Conservation (phyloP, 2,329 filamentous ascomycete species). For the Trematosphaeria pertusa region DNA sequence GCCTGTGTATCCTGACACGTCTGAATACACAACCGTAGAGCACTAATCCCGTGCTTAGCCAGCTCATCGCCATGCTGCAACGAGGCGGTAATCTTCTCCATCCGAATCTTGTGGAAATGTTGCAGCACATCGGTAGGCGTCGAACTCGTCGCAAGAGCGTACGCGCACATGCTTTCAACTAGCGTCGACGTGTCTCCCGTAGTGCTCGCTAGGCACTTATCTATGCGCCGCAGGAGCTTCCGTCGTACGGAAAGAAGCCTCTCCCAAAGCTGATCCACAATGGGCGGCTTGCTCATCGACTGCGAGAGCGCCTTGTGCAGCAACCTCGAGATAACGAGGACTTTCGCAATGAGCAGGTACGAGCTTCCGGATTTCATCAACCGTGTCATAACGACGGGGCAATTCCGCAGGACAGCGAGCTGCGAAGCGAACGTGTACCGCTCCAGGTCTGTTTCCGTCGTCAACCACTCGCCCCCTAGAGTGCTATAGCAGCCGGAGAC, state of each 20-base stretch:
- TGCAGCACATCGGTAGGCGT: slow-evolving; percentile 79
- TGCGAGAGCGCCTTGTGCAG: slow-evolving; percentile 76
- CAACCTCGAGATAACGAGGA: slow-evolving; percentile 75
- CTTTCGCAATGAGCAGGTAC: slow-evolving; percentile 65
- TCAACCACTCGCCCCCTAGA: slow-evolving; percentile 21
- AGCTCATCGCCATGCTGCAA: slow-evolving; percentile 61
- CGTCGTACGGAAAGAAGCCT: slow-evolving; percentile 68
- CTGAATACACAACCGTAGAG: slow-evolving; percentile 75
- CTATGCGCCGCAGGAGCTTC: slow-evolving; percentile 70
- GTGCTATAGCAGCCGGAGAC: slow-evolving; percentile 13
- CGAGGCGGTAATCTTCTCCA: slow-evolving; percentile 69
- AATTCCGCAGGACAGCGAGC: slow-evolving; percentile 64
- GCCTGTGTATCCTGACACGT: slow-evolving; percentile 80
- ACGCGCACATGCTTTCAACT: slow-evolving; percentile 78
- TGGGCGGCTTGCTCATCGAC: slow-evolving; percentile 52
- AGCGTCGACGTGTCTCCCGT: slow-evolving; percentile 56
- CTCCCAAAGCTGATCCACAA: slow-evolving; percentile 69
- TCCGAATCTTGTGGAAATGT: slow-evolving; percentile 78
- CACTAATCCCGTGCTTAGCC: slow-evolving; percentile 64
- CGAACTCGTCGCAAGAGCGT: slow-evolving; percentile 80
- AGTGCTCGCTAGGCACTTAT: slow-evolving; percentile 56
- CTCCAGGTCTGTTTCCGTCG: slow-evolving; percentile 46
- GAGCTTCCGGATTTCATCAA: slow-evolving; percentile 60
- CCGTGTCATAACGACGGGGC: slow-evolving; percentile 60
- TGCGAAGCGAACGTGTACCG: slow-evolving; percentile 61